Evolutionary conservation across 1,284 basidiomycete species (phyloP).

Genomic region (Xerocomus subilludens): DNA sequence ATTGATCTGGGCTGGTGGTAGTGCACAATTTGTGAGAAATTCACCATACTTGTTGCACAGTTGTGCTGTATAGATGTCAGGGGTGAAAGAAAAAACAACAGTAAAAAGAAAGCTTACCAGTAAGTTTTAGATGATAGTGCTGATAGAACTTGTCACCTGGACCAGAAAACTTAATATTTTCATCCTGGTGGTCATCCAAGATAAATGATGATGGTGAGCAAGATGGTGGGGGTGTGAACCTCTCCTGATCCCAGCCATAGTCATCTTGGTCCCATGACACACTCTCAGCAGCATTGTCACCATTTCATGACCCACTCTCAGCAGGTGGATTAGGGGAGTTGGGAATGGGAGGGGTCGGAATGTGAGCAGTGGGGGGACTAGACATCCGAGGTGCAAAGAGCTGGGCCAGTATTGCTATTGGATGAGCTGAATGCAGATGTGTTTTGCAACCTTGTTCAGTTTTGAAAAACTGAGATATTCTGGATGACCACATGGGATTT

Average conservation of each 20-base stretch:
- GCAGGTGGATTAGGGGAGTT: neutral
- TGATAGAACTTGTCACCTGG: conserved; percentile 8
- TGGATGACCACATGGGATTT: neutral
- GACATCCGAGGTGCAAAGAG: neutral
- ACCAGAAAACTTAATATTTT: neutral
- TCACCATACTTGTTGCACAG: conserved; percentile 38
- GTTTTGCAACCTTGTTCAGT: neutral
- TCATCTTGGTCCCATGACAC: neutral
- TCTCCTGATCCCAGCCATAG: neutral
- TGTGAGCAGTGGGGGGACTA: neutral
- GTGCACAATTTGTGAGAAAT: neutral
- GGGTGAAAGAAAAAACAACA: neutral
- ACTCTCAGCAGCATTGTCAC: too few relatives aligned
- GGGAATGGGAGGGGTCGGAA: neutral
- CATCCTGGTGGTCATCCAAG: neutral
- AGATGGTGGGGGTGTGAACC: neutral
- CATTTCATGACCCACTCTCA: neutral
- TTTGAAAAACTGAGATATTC: neutral
- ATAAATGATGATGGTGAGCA: neutral
- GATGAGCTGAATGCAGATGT: neutral
- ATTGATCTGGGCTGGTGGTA: neutral
- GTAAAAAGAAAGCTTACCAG: neutral
- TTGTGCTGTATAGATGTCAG: conserved; percentile 21
- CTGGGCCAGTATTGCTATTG: neutral
- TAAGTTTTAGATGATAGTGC: conserved; percentile 22